A percentile compares a stretch with the other conserved stretches of the same genome.
These are phyloP conservation scores for Flaveria ramosissima DNA, from an alignment of 129 eudicot species.

Conservation along the genomic window DNA sequence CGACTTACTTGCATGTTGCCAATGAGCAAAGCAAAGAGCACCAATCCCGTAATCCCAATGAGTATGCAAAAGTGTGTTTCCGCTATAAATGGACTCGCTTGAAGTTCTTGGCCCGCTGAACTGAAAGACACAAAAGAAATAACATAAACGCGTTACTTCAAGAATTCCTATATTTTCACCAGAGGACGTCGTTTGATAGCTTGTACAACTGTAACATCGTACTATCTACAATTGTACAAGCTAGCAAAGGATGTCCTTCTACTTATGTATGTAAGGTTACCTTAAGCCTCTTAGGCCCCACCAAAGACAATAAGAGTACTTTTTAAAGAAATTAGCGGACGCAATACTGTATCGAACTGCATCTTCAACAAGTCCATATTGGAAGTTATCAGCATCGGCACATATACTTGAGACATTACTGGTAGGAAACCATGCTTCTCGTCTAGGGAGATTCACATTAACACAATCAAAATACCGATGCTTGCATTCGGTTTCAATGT, in stretches of 20 bases:
- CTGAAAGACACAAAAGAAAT: slow-evolving; percentile 39
- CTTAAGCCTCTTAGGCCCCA: slow-evolving; percentile 76
- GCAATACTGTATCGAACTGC: slow-evolving; percentile 43
- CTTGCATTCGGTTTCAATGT: slow-evolving; percentile 43
- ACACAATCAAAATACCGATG: slow-evolving; percentile 53
- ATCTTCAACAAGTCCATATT: slow-evolving; percentile 61
- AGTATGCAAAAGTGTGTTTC: slow-evolving; percentile 66
- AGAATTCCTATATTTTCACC: background rate
- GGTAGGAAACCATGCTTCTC: slow-evolving; percentile 50
- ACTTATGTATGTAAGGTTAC: slow-evolving; percentile 33
- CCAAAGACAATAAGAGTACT: slow-evolving; percentile 77
- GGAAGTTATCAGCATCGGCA: slow-evolving; percentile 29
- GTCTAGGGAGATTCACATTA: slow-evolving; percentile 29
- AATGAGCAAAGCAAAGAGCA: slow-evolving; percentile 77
- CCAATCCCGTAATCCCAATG: slow-evolving; percentile 66
- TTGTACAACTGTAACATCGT: background rate
- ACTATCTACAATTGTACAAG: background rate
- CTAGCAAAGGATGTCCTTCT: background rate
- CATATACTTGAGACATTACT: slow-evolving; percentile 55
- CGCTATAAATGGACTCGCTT: slow-evolving; percentile 62
- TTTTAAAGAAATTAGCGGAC: slow-evolving; percentile 43
- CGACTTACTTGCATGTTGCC: slow-evolving; percentile 92
- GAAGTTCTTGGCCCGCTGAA: slow-evolving; percentile 73
- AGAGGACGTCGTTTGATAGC: background rate
- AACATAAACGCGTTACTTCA: background rate